phyloP scores from a whole-genome alignment of 1,284 basidiomycete genomes.

The Ustilago cynodontis region DNA sequence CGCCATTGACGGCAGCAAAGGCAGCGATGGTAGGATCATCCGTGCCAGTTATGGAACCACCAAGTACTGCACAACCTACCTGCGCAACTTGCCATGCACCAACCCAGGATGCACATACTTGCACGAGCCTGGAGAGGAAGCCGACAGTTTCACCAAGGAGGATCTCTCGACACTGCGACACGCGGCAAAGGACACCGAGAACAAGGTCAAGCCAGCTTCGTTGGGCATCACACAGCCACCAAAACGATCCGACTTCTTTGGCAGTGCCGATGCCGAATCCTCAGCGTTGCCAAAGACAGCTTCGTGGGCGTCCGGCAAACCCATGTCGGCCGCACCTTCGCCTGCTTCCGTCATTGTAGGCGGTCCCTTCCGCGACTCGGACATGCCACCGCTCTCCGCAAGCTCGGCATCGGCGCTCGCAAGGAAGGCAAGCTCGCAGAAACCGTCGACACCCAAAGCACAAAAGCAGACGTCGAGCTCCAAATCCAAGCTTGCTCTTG shows the following conservation, averaged over 20 bases:
- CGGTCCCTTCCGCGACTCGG: slow-evolving; percentile 58
- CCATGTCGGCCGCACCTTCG: slow-evolving; percentile 31
- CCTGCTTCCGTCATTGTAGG: slow-evolving; percentile 37
- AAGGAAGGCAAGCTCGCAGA: slow-evolving; percentile 51
- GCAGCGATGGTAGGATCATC: slow-evolving; percentile 73
- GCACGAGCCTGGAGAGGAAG: slow-evolving; percentile 98
- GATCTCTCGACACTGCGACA: slow-evolving; percentile 68
- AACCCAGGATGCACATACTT: slow-evolving; percentile 92
- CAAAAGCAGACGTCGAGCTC: slow-evolving; percentile 36
- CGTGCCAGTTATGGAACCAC: slow-evolving; percentile 96
- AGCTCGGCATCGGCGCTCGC: slow-evolving; percentile 44
- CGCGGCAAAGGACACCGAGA: slow-evolving; percentile 67
- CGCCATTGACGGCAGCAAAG: slow-evolving; percentile 86
- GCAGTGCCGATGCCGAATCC: slow-evolving; percentile 43
- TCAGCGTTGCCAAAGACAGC: slow-evolving; percentile 69
- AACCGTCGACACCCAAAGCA: slow-evolving; percentile 40
- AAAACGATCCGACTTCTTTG: slow-evolving; percentile 42
- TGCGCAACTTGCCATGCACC: slow-evolving; percentile 86
- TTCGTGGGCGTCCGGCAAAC: slow-evolving; percentile 67
- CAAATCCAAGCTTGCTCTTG: slow-evolving; percentile 36
- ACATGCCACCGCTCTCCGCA: slow-evolving; percentile 61
- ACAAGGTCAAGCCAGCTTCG: slow-evolving; percentile 65
- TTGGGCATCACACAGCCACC: slow-evolving; percentile 49
- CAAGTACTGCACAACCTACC: slow-evolving; percentile 96
- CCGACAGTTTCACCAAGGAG: slow-evolving; percentile 80